phyloP scores from a whole-genome alignment of 106 monocot species.

The Chionographis japonica region DNA sequence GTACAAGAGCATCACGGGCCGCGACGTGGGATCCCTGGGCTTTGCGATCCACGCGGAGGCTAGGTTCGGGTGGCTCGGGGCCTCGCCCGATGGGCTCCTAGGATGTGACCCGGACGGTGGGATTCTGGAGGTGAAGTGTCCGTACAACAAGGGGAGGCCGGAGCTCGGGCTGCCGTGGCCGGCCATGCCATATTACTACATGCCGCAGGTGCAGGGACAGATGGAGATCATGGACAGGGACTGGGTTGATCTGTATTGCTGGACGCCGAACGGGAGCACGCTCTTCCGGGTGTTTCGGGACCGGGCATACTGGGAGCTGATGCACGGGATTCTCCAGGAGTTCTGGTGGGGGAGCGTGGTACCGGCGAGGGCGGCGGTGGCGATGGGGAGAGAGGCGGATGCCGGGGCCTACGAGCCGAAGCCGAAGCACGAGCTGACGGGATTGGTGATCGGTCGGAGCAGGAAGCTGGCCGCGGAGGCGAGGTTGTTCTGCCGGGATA shows the following conservation, averaged over 20 bases:
- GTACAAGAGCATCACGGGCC: conserved; percentile 80
- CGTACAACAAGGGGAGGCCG: conserved; percentile 88
- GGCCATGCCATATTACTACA: conserved; percentile 83
- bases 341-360: conserved; percentile 91
- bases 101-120: conserved; percentile 46
- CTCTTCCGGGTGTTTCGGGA: conserved; percentile 66
- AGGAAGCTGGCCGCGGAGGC: conserved; percentile 63
- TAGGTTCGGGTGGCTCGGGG: conserved; percentile 69
- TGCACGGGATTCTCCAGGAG: conserved; percentile 52
- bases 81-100: conserved; percentile 85
- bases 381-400: conserved; percentile 39
- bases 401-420: conserved; percentile 46
- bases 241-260: conserved; percentile 96
- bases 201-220: conserved; percentile 96
- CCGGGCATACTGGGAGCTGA: conserved; percentile 69
- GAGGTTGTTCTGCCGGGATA: conserved; percentile 65
- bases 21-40: conserved; percentile 61
- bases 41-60: conserved; percentile 72
- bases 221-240: conserved; percentile 97
- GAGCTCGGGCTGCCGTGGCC: conserved; percentile 85
- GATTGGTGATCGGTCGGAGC: conserved; percentile 49
- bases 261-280: conserved; percentile 87
- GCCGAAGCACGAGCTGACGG: conserved; percentile 57
- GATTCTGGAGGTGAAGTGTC: conserved; percentile 95
- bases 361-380: conserved; percentile 66